phyloP scores from a whole-genome alignment of 2,329 filamentous ascomycete species.

The Hypomyces perniciosus region DNA sequence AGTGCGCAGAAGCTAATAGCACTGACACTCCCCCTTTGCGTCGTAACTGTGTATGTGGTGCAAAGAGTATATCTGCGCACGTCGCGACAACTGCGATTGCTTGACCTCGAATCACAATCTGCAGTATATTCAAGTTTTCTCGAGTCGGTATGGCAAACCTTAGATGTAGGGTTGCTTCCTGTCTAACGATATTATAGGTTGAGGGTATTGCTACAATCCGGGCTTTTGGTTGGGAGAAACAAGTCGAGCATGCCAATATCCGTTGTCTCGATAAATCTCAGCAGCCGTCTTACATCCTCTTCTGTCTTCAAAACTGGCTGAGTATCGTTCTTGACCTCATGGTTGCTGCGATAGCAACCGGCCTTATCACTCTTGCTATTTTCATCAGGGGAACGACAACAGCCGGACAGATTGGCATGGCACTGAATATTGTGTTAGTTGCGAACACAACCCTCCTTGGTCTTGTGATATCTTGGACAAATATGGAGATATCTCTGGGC shows the following conservation, averaged over 20 bases:
- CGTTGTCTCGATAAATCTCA: slow-evolving; percentile 37
- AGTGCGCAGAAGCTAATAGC: too few species aligned
- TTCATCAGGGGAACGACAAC: too few species aligned
- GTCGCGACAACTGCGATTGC: slow-evolving; percentile 44
- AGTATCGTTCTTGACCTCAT: slow-evolving; percentile 41
- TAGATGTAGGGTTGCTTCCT: too few species aligned
- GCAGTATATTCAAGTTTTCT: slow-evolving; percentile 38
- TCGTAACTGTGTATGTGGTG: slow-evolving; percentile 36
- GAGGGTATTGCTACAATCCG: too few species aligned
- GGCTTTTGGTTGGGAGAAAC: too few species aligned
- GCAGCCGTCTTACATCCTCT: slow-evolving; percentile 47
- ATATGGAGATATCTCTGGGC: too few species aligned
- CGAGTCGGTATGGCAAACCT: not conserved
- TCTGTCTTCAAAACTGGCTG: slow-evolving; percentile 48
- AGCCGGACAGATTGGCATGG: too few species aligned
- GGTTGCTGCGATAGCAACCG: slow-evolving; percentile 36
- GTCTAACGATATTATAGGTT: too few species aligned
- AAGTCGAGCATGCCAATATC: not conserved
- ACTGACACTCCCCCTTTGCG: slow-evolving; percentile 30
- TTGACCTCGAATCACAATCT: slow-evolving; percentile 45
- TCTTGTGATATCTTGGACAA: too few species aligned
- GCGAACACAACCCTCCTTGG: too few species aligned
- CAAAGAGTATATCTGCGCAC: slow-evolving; percentile 47
- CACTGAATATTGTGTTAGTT: too few species aligned
- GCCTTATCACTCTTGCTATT: not conserved